Percentiles rank a stretch among this genome's conserved stretches.
Evolutionary conservation across 75 land plant genomes (phyloP).

Genomic region (Selaginella tamariscina): DNA sequence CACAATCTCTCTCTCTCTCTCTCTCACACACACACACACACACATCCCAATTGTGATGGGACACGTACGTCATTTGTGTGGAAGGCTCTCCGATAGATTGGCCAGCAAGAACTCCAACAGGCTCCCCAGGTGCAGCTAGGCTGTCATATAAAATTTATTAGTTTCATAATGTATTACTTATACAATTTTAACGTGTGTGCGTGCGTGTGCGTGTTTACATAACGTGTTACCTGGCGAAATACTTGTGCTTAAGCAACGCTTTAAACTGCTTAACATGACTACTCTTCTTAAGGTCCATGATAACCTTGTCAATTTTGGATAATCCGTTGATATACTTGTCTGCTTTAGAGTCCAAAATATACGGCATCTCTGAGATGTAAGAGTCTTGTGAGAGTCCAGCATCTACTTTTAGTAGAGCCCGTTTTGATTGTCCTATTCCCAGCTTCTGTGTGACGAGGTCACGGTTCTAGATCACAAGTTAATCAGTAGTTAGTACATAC

Average conservation of each 20-base stretch:
- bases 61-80: constrained; percentile 92
- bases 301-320: constrained; percentile 18
- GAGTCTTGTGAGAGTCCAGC: neutral
- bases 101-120: constrained; percentile 89
- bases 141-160: too few relatives aligned
- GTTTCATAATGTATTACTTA: too few relatives aligned
- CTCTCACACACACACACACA: neutral
- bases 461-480: constrained; percentile 45
- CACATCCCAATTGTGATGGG: neutral
- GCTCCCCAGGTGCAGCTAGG: constrained; percentile 88
- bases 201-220: too few relatives aligned
- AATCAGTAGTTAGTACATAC: too few relatives aligned
- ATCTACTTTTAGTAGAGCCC: neutral
- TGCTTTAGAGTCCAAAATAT: constrained; percentile 30
- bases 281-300: constrained; percentile 17
- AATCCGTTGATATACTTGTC: constrained; percentile 20
- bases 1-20: neutral
- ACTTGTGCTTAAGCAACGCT: constrained; percentile 51
- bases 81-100: constrained; percentile 98
- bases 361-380: constrained; percentile 38
- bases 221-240: too few relatives aligned
- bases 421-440: constrained; percentile 24
- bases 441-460: constrained; percentile 36
- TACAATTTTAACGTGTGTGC: too few relatives aligned
- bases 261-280: constrained; percentile 25